Conservation (phyloP, 371 early-diverging fungal species). For the Cokeromyces recurvatus region DNA sequence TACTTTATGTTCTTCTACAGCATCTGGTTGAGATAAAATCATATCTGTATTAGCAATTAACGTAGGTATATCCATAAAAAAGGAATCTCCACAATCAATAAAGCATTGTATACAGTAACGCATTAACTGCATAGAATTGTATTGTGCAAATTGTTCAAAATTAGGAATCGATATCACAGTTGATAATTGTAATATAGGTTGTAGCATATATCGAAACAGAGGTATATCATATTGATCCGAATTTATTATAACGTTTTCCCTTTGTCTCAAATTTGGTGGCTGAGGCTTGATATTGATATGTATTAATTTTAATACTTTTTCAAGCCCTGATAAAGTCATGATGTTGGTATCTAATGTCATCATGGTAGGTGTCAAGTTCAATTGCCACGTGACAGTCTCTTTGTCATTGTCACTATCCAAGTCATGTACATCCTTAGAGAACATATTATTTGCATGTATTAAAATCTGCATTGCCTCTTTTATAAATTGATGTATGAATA, state of each 20-base stretch:
- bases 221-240: conserved; percentile 16
- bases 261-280: conserved; percentile 13
- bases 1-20: conserved; percentile 24
- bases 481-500: conserved; percentile 15
- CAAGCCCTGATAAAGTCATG: conserved; percentile 36
- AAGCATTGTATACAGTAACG: conserved; percentile 38
- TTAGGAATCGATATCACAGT: conserved; percentile 5
- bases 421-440: not conserved
- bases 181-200: conserved; percentile 20
- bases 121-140: conserved; percentile 37
- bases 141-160: conserved; percentile 17
- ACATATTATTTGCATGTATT: conserved; percentile 11
- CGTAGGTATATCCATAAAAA: conserved; percentile 30
- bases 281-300: conserved; percentile 36
- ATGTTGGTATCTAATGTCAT: conserved; percentile 48
- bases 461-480: conserved; percentile 21
- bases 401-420: conserved; percentile 6
- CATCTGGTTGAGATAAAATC: conserved; percentile 26
- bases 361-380: conserved; percentile 34
- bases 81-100: conserved; percentile 34
- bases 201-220: conserved; percentile 17
- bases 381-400: conserved; percentile 37
- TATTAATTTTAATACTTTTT: conserved; percentile 41
- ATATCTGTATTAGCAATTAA: conserved; percentile 29
- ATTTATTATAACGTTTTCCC: conserved; percentile 4